Conservation (phyloP, 331 rosid genomes). For the Prunus yedoensis region DNA sequence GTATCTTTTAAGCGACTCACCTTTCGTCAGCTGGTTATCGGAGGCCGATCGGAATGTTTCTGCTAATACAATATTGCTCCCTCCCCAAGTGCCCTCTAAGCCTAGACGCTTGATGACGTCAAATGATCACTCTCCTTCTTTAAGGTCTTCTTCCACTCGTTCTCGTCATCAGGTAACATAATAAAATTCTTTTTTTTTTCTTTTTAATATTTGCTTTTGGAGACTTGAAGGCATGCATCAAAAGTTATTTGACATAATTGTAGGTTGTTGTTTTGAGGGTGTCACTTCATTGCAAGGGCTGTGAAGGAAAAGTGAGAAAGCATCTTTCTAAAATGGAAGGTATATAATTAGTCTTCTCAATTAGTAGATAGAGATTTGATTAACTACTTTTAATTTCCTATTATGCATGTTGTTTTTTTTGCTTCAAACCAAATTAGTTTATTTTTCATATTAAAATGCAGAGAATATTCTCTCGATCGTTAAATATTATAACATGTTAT, state of each 20-base stretch:
- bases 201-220: neutral
- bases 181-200: no score
- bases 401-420: no score
- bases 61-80: slow-evolving; percentile 4
- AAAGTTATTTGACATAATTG: neutral
- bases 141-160: slow-evolving; percentile 47
- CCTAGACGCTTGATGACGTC: slow-evolving; percentile 13
- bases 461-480: neutral
- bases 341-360: neutral
- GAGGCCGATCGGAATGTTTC: slow-evolving; percentile 26
- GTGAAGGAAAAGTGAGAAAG: slow-evolving; percentile 82
- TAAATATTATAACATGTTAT: neutral
- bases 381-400: neutral
- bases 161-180: slow-evolving; percentile 60
- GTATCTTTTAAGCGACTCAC: slow-evolving; percentile 45
- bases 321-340: slow-evolving; percentile 96
- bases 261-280: slow-evolving; percentile 84
- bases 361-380: neutral
- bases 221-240: neutral
- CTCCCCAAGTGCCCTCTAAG: slow-evolving; percentile 13
- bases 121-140: slow-evolving; percentile 24
- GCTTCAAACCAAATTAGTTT: neutral
- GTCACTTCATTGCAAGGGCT: slow-evolving; percentile 87
- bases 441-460: neutral
- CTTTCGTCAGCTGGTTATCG: slow-evolving; percentile 57